Evolutionary conservation across 1,284 basidiomycete species (phyloP).

Genomic region (Stereum hirsutum): DNA sequence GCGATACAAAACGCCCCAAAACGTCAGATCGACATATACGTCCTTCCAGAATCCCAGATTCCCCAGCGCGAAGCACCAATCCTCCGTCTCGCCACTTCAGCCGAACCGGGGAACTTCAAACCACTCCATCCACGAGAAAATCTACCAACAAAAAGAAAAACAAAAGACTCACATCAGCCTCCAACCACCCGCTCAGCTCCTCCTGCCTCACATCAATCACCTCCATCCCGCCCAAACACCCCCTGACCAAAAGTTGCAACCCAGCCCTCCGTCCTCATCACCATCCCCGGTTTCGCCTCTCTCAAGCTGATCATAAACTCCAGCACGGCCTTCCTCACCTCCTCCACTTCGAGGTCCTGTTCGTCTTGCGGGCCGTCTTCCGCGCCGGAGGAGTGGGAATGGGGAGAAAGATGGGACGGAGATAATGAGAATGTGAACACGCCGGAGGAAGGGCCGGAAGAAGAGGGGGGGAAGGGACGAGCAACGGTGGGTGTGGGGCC

Average conservation of each 20-base stretch:
- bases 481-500: slow-evolving; percentile 69
- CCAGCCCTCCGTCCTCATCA: slow-evolving; percentile 60
- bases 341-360: slow-evolving; percentile 41
- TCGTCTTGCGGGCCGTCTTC: slow-evolving; percentile 19
- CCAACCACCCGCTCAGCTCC: slow-evolving; percentile 54
- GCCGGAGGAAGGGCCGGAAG: too few relatives aligned
- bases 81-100: too few relatives aligned
- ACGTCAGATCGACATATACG: too few relatives aligned
- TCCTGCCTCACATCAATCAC: slow-evolving; percentile 53
- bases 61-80: too few relatives aligned
- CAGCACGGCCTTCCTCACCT: slow-evolving; percentile 53
- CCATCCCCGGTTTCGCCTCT: slow-evolving; percentile 60
- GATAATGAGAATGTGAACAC: slow-evolving; percentile 50
- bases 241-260: slow-evolving; percentile 55
- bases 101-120: too few relatives aligned
- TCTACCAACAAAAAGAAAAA: not conserved
- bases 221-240: slow-evolving; percentile 74
- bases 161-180: slow-evolving; percentile 52
- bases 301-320: slow-evolving; percentile 74
- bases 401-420: too few relatives aligned
- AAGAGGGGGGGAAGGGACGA: slow-evolving; percentile 44
- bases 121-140: too few relatives aligned
- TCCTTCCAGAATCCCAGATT: too few relatives aligned
- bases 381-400: slow-evolving; percentile 18
- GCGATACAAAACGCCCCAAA: too few relatives aligned